phyloP scores from a whole-genome alignment of 305 asterid species.

The Nicotiana rustica region DNA sequence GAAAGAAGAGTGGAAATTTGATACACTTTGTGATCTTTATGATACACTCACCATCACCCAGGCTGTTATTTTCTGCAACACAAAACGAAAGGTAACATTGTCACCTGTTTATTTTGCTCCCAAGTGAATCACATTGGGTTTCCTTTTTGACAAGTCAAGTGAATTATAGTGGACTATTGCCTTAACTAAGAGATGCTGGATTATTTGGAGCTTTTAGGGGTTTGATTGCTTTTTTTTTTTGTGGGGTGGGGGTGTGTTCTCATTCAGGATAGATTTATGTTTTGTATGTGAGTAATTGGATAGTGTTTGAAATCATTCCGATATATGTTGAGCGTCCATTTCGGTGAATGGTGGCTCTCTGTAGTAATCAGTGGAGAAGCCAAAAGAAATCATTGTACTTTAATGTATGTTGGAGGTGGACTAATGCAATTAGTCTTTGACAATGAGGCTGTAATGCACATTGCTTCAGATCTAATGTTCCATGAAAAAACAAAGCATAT shows the following conservation, averaged over 20 bases:
- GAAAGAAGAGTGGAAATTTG: conserved; percentile 97
- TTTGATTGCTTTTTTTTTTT: not conserved
- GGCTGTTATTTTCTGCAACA: conserved; percentile 95
- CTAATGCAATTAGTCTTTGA: not conserved
- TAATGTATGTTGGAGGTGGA: not conserved
- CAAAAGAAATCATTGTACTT: not conserved
- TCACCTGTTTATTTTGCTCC: conserved; percentile 25
- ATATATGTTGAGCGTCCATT: not conserved
- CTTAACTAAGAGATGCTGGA: conserved; percentile 15
- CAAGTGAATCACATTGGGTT: conserved; percentile 4
- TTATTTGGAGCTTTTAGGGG: not conserved
- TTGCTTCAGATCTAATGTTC: not conserved
- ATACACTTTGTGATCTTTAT: conserved; percentile 92
- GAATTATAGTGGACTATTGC: conserved; percentile 19
- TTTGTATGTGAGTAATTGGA: conserved; percentile 14
- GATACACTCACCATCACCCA: conserved; percentile 96
- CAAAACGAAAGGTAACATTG: conserved; percentile 74
- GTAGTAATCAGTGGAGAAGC: not conserved
- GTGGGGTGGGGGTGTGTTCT: too few species aligned
- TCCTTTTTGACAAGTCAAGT: not conserved
- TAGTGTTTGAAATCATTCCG: conserved; percentile 11
- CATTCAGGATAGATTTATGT: conserved; percentile 5
- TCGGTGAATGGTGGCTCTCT: not conserved
- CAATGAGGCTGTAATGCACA: not conserved
- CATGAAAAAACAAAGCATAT: not conserved